These are phyloP conservation scores for Coniochaeta hoffmannii DNA, from an alignment of 2,329 filamentous ascomycete genomes.

Conservation along the genomic window DNA sequence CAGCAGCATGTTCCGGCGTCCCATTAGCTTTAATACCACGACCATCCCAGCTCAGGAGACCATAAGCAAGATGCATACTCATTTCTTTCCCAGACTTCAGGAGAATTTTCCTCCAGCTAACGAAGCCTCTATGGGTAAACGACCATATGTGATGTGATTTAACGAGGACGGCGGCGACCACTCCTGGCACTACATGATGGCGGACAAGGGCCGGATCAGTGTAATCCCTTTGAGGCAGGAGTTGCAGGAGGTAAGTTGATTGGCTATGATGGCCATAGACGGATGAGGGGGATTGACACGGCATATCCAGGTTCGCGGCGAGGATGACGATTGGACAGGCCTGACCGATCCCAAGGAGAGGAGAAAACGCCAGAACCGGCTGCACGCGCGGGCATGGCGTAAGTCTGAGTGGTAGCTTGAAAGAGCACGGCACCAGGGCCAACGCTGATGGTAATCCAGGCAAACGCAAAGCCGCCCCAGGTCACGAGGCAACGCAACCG, in stretches of 20 bases:
- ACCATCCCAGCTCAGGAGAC: not conserved
- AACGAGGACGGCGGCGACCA: not conserved
- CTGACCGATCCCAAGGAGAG: conserved; percentile 31
- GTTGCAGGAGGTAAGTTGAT: not conserved
- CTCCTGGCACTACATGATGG: not conserved
- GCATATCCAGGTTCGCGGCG: conserved; percentile 24
- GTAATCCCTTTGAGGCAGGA: not conserved
- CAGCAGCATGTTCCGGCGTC: not conserved
- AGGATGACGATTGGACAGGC: conserved; percentile 38
- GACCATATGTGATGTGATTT: not conserved
- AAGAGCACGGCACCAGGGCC: too few species aligned
- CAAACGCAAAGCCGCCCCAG: not conserved
- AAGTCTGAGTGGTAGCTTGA: conserved; percentile 28
- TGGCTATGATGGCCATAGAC: conserved; percentile 24
- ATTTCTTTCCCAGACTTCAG: not conserved
- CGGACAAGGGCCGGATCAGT: not conserved
- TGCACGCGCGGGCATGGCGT: conserved; percentile 38
- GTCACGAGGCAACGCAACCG: not conserved
- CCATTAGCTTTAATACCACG: not conserved
- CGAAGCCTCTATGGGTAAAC: not conserved
- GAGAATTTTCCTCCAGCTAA: too few species aligned
- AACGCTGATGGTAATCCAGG: conserved; percentile 5
- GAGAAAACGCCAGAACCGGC: conserved; percentile 33
- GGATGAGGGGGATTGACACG: conserved; percentile 6
- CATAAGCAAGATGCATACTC: not conserved